These are phyloP conservation scores for Erythrobasidium hasegawianum DNA, from an alignment of 1,284 basidiomycete genomes.

Conservation along the genomic window DNA sequence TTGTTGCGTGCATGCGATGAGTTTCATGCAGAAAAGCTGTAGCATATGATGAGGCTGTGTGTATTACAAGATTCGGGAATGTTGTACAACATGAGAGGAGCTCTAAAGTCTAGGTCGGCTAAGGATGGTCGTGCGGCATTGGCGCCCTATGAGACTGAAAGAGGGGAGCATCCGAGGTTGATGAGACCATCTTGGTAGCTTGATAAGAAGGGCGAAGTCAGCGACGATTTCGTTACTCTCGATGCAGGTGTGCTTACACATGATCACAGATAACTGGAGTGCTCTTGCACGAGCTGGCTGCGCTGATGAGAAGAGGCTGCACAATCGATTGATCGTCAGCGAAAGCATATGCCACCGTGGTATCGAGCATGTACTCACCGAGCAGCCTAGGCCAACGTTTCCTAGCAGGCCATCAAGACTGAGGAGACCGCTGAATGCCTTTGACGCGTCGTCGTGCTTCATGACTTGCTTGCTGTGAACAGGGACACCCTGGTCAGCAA, in stretches of 20 bases:
- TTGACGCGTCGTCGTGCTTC: slow-evolving; percentile 21
- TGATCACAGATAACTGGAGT: slow-evolving; percentile 26
- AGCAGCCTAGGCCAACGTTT: slow-evolving; percentile 23
- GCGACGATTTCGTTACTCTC: background rate
- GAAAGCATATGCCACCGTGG: background rate
- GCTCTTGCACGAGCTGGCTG: slow-evolving; percentile 28
- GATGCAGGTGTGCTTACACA: slow-evolving; percentile 12
- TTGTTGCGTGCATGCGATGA: background rate
- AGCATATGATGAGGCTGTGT: background rate
- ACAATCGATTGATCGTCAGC: background rate
- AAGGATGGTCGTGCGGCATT: no score
- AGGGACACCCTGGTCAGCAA: no score
- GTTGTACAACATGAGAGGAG: background rate
- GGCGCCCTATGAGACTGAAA: slow-evolving; percentile 4
- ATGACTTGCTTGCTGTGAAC: slow-evolving; percentile 13
- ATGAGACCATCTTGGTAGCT: slow-evolving; percentile 32
- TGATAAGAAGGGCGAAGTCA: background rate
- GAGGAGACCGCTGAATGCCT: slow-evolving; percentile 20
- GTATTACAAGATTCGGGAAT: background rate
- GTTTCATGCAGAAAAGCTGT: background rate
- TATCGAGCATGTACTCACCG: slow-evolving; percentile 1
- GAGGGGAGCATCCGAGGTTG: slow-evolving; percentile 28
- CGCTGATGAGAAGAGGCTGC: slow-evolving; percentile 11
- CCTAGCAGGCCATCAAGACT: slow-evolving; percentile 2
- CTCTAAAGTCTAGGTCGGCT: background rate